phyloP scores from a whole-genome alignment of 108 stramenopile genomes.

The Mayamaea pseudoterrestris region DNA sequence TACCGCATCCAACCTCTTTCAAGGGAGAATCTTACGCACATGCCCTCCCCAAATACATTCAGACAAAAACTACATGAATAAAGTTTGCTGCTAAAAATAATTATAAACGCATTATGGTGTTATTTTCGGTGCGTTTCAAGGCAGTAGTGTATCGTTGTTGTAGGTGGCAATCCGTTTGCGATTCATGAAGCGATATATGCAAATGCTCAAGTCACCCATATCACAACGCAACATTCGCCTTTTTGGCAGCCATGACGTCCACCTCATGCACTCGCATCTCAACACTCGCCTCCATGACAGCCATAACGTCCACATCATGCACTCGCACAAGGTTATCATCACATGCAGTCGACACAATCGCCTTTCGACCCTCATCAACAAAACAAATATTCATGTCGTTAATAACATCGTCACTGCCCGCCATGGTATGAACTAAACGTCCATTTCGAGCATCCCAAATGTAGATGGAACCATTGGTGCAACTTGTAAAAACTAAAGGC shows the following conservation, averaged over 20 bases:
- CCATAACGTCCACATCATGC: constrained; percentile 36
- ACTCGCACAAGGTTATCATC: constrained; percentile 73
- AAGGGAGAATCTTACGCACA: too few species aligned
- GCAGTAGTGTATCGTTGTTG: too few species aligned
- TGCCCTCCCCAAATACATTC: too few species aligned
- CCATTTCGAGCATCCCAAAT: constrained; percentile 90
- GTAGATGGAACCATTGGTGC: constrained; percentile 66
- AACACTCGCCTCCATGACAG: not conserved
- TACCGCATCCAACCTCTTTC: too few species aligned
- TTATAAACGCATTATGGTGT: too few species aligned
- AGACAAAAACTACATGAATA: too few species aligned
- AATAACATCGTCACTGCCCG: constrained; percentile 80
- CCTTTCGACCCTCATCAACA: constrained; percentile 11
- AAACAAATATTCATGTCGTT: constrained; percentile 58
- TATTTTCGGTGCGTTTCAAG: too few species aligned
- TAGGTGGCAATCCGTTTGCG: too few species aligned
- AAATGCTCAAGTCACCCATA: too few species aligned
- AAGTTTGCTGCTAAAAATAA: too few species aligned
- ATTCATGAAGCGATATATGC: too few species aligned
- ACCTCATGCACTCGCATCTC: constrained; percentile 64
- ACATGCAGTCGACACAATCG: constrained; percentile 57
- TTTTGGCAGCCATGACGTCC: constrained; percentile 9
- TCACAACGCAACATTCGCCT: too few species aligned
- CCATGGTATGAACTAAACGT: constrained; percentile 32
- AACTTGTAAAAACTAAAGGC: constrained; percentile 60